A percentile compares a stretch with the other conserved stretches of the same genome.
Evolutionary conservation across 495 filamentous ascomycete species (phyloP).

Genomic region (Annulohypoxylon bovei): DNA sequence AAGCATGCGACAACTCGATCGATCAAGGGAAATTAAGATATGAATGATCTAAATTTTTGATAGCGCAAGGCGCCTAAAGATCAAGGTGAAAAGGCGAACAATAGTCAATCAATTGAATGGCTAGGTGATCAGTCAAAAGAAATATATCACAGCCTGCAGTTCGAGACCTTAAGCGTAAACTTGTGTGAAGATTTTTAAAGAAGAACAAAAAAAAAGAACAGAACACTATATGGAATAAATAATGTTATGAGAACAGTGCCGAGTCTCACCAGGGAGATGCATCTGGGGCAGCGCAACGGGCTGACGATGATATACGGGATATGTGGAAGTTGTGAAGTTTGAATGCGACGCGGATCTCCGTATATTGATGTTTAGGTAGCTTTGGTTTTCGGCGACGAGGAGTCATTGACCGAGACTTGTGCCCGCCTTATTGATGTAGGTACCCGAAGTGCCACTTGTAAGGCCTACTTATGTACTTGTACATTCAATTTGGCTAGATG

Average conservation of each 20-base stretch:
- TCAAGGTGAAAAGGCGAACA: background rate
- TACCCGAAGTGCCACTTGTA: background rate
- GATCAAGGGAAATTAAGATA: background rate
- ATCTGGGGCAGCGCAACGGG: constrained; percentile 27
- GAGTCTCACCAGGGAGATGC: constrained; percentile 14
- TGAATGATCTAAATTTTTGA: background rate
- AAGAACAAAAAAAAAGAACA: background rate
- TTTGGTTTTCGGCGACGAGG: constrained; percentile 5
- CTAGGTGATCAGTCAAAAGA: background rate
- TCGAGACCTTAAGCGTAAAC: background rate
- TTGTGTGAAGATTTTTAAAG: background rate
- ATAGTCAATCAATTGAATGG: background rate
- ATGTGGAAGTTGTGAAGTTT: background rate
- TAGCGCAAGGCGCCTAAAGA: background rate
- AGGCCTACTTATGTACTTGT: background rate
- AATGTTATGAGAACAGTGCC: background rate
- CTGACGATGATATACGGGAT: background rate
- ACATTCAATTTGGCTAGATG: background rate
- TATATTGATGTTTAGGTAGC: constrained; percentile 3
- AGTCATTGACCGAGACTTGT: constrained; percentile 9
- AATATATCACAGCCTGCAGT: constrained; percentile 4
- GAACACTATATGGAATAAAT: constrained; percentile 27
- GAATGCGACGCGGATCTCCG: constrained; percentile 18
- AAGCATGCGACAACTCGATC: constrained; percentile 1
- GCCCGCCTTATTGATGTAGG: background rate